phyloP scores from a whole-genome alignment of 2,329 filamentous ascomycete species.

The Zymoseptoria tritici region DNA sequence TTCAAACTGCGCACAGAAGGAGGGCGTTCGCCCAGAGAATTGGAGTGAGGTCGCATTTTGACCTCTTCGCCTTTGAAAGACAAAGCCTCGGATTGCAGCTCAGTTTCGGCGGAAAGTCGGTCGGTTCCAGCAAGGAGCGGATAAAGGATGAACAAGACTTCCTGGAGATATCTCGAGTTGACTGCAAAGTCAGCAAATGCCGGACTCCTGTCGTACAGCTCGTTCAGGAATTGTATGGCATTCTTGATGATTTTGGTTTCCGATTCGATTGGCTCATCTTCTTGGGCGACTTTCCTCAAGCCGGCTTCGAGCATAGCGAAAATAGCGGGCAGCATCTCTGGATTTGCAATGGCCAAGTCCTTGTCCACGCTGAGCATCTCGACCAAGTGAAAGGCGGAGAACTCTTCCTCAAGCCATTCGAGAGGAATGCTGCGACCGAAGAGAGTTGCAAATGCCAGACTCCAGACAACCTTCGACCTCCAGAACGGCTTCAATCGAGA shows the following conservation, averaged over 20 bases:
- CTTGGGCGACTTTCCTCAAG: slow-evolving; percentile 60
- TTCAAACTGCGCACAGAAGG: slow-evolving; percentile 68
- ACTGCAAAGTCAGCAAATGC: slow-evolving; percentile 77
- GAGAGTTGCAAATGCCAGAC: slow-evolving; percentile 77
- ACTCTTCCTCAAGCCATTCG: slow-evolving; percentile 65
- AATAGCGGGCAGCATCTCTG: slow-evolving; percentile 73
- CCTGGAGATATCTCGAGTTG: slow-evolving; percentile 71
- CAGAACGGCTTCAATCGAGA: slow-evolving; percentile 79
- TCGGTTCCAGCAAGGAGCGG: slow-evolving; percentile 84
- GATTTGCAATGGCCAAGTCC: slow-evolving; percentile 60
- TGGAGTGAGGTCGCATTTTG: slow-evolving; percentile 67
- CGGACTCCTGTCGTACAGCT: slow-evolving; percentile 67
- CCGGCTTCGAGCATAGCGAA: slow-evolving; percentile 82
- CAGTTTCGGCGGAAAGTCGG: slow-evolving; percentile 71
- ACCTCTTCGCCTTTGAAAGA: slow-evolving; percentile 83
- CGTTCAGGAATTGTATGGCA: slow-evolving; percentile 69
- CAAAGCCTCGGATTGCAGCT: slow-evolving; percentile 75
- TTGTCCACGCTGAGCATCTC: slow-evolving; percentile 58
- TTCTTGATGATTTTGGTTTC: slow-evolving; percentile 57
- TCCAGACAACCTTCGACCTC: slow-evolving; percentile 78
- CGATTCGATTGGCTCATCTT: slow-evolving; percentile 42
- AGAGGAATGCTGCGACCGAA: slow-evolving; percentile 71
- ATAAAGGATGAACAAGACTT: slow-evolving; percentile 73
- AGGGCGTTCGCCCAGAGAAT: slow-evolving; percentile 46
- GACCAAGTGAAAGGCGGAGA: slow-evolving; percentile 67